Percentiles rank a stretch among this genome's conserved stretches.
Evolutionary conservation across 352 stramenopile genomes (phyloP).

Genomic region (Globisporangium barbulae): DNA sequence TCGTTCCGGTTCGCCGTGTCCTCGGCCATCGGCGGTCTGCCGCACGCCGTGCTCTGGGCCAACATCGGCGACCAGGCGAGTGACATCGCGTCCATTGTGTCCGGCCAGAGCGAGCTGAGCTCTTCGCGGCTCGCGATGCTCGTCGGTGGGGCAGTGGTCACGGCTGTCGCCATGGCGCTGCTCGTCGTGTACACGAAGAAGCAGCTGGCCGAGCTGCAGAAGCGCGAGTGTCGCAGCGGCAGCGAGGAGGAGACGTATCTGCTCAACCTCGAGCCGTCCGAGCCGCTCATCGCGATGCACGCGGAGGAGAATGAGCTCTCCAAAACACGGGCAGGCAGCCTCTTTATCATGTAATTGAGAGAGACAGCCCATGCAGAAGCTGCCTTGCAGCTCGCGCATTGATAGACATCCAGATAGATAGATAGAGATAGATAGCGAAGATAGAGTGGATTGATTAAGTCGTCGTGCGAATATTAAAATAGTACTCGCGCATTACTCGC

Average conservation of each 20-base stretch:
- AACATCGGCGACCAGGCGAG: conserved; percentile 67
- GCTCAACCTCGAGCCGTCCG: conserved; percentile 12
- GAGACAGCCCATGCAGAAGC: not conserved
- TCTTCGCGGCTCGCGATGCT: conserved; percentile 42
- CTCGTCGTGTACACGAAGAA: conserved; percentile 68
- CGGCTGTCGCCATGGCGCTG: conserved; percentile 45
- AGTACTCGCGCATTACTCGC: not conserved
- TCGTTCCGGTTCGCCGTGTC: conserved; percentile 52
- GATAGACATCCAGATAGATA: conserved; percentile 1
- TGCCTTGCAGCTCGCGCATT: not conserved
- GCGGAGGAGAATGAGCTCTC: conserved; percentile 16
- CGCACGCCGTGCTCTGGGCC: conserved; percentile 66
- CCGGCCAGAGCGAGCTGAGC: conserved; percentile 47
- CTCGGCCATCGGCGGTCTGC: conserved; percentile 45
- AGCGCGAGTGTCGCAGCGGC: conserved; percentile 47
- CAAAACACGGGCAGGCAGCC: conserved; percentile 26
- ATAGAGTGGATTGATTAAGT: not conserved
- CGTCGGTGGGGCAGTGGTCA: conserved; percentile 37
- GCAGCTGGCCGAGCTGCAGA: conserved; percentile 57
- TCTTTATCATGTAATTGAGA: conserved; percentile 5
- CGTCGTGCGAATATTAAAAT: not conserved
- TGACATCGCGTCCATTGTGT: conserved; percentile 59
- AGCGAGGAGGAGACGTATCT: conserved; percentile 38
- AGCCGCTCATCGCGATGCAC: conserved; percentile 15
- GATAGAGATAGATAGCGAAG: not conserved